Conservation (phyloP, 1,284 basidiomycete species). For the Lentinula novae-zelandiae region DNA sequence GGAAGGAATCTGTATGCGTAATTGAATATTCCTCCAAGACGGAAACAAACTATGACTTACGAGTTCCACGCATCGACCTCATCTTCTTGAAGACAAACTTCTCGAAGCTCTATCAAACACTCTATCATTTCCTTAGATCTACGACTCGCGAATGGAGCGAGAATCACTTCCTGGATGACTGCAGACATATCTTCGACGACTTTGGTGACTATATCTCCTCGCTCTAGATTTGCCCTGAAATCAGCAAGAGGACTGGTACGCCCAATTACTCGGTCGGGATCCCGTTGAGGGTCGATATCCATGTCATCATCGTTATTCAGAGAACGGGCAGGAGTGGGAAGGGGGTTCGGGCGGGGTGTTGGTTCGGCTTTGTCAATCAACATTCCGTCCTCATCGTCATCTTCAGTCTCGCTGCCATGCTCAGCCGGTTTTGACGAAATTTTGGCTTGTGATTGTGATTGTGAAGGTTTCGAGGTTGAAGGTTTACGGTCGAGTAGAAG, state of each 20-base stretch:
- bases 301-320: conserved; percentile 18
- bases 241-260: conserved; percentile 70
- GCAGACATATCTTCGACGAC: conserved; percentile 74
- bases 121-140: conserved; percentile 67
- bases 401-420: conserved; percentile 42
- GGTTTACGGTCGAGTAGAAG: conserved; percentile 58
- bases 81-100: conserved; percentile 69
- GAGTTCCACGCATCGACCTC: conserved; percentile 77
- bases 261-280: conserved; percentile 69
- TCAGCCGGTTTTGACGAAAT: conserved; percentile 15
- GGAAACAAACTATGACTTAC: conserved; percentile 33
- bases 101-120: conserved; percentile 67
- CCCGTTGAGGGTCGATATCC: conserved; percentile 30
- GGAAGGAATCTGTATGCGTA: conserved; percentile 49
- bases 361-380: conserved; percentile 20
- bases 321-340: conserved; percentile 51
- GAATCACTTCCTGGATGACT: conserved; percentile 69
- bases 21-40: not conserved
- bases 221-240: conserved; percentile 64
- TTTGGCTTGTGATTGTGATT: conserved; percentile 17
- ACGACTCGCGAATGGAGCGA: conserved; percentile 64
- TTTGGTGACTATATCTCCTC: conserved; percentile 78
- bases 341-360: conserved; percentile 20
- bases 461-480: conserved; percentile 22
- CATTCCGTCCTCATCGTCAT: conserved; percentile 24